These are phyloP conservation scores for Podospora sp. DNA, from an alignment of 495 filamentous ascomycete genomes.

Conservation along the genomic window DNA sequence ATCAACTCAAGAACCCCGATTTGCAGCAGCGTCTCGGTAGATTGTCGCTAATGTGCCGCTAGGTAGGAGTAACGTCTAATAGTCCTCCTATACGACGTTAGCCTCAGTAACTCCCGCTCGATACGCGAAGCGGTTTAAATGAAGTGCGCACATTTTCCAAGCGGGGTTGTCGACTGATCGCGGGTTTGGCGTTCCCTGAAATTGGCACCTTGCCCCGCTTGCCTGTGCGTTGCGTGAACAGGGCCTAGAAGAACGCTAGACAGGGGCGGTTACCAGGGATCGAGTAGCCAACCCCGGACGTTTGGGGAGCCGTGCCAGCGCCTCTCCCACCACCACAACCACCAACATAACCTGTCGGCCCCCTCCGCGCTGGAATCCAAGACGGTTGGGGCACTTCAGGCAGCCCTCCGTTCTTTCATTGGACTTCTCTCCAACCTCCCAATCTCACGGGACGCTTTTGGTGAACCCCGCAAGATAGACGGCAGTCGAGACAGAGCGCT, in stretches of 20 bases:
- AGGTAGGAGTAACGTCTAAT: not conserved
- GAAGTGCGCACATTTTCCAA: slow-evolving; percentile 7
- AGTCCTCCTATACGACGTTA: not conserved
- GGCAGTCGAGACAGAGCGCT: not conserved
- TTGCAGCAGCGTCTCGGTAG: not conserved
- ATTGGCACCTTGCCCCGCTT: slow-evolving; percentile 11
- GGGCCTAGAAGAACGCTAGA: slow-evolving; percentile 4
- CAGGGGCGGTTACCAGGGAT: slow-evolving; percentile 10
- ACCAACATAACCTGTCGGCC: not conserved
- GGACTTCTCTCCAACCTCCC: slow-evolving; percentile 5
- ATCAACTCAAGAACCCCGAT: not conserved
- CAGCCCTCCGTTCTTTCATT: not conserved
- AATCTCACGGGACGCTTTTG: not conserved
- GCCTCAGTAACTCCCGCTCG: not conserved
- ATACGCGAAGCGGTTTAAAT: slow-evolving; percentile 2
- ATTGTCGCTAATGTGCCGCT: not conserved
- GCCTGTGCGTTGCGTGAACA: slow-evolving; percentile 10
- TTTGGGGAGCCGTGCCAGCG: slow-evolving; percentile 4
- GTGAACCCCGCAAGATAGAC: not conserved
- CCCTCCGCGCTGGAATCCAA: slow-evolving; percentile 4
- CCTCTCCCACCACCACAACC: not conserved
- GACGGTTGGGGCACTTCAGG: not conserved
- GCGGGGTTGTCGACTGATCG: not conserved
- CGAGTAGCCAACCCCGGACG: slow-evolving; percentile 8
- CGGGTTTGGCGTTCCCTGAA: slow-evolving; percentile 3